Percentiles rank a stretch among this genome's conserved stretches.
These are phyloP conservation scores for Cutaneotrichosporon sp. DNA, from an alignment of 1,284 basidiomycete species.

Conservation along the genomic window DNA sequence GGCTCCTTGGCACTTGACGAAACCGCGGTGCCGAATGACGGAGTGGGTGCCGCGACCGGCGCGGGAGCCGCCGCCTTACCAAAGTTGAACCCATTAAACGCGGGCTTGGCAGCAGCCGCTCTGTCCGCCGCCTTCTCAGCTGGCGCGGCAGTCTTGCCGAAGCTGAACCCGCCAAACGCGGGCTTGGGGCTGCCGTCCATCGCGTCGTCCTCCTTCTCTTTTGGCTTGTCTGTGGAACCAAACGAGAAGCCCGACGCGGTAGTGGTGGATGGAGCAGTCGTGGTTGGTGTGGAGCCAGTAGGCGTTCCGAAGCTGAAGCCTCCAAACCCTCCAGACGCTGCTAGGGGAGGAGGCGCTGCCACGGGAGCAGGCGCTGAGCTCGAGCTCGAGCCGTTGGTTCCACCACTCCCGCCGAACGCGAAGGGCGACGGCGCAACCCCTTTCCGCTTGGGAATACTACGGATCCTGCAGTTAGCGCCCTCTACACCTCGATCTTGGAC, in stretches of 20 bases:
- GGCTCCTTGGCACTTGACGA: constrained; percentile 4
- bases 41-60: constrained; percentile 6
- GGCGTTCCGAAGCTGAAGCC: neutral
- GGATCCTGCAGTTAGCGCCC: constrained; percentile 42
- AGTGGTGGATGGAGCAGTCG: neutral
- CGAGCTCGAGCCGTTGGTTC: constrained; percentile 10
- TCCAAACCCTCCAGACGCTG: neutral
- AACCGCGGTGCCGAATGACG: constrained; percentile 7
- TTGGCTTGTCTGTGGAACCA: neutral
- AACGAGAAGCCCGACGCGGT: neutral
- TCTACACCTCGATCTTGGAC: constrained; percentile 11
- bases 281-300: neutral
- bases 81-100: constrained; percentile 33
- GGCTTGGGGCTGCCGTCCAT: constrained; percentile 5
- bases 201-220: constrained; percentile 1
- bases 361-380: constrained; percentile 15
- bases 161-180: constrained; percentile 32
- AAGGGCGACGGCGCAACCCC: constrained; percentile 26
- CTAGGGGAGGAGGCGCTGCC: neutral
- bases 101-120: constrained; percentile 7
- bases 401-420: constrained; percentile 13
- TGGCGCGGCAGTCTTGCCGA: constrained; percentile 15
- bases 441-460: constrained; percentile 51
- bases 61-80: constrained; percentile 16
- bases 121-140: constrained; percentile 9